Conservation (phyloP, 805 yeast genomes). For the Candida gorgasii region DNA sequence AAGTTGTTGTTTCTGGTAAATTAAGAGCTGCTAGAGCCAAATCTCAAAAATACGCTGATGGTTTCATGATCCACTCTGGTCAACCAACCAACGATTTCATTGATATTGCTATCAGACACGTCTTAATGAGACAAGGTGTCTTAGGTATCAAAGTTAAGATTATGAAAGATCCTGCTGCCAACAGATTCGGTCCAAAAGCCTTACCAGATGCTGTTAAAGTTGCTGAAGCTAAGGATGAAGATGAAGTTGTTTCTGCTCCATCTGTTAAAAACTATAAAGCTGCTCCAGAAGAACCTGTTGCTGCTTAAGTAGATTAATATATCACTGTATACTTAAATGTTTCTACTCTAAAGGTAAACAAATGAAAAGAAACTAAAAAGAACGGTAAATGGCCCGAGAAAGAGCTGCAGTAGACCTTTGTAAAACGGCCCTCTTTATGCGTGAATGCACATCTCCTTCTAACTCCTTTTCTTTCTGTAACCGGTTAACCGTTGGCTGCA, state of each 20-base stretch:
- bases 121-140: slow-evolving; percentile 99
- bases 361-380: no score
- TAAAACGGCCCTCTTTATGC: no score
- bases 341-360: neutral
- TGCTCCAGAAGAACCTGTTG: slow-evolving; percentile 32
- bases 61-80: slow-evolving; percentile 99
- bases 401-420: no score
- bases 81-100: slow-evolving; percentile 99
- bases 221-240: slow-evolving; percentile 93
- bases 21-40: slow-evolving; percentile 99
- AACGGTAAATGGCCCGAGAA: no score
- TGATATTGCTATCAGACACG: slow-evolving; percentile 99
- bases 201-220: slow-evolving; percentile 95
- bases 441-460: no score
- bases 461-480: no score
- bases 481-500: neutral
- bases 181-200: slow-evolving; percentile 83
- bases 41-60: slow-evolving; percentile 99
- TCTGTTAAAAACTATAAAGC: slow-evolving; percentile 73
- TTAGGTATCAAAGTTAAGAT: slow-evolving; percentile 99
- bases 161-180: slow-evolving; percentile 96
- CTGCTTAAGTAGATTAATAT: slow-evolving; percentile 22
- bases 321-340: neutral
- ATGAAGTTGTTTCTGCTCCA: slow-evolving; percentile 73
- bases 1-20: slow-evolving; percentile 99